Evolutionary conservation across 768 basidiomycete species (phyloP).

Genomic region (Amanita exitialis): DNA sequence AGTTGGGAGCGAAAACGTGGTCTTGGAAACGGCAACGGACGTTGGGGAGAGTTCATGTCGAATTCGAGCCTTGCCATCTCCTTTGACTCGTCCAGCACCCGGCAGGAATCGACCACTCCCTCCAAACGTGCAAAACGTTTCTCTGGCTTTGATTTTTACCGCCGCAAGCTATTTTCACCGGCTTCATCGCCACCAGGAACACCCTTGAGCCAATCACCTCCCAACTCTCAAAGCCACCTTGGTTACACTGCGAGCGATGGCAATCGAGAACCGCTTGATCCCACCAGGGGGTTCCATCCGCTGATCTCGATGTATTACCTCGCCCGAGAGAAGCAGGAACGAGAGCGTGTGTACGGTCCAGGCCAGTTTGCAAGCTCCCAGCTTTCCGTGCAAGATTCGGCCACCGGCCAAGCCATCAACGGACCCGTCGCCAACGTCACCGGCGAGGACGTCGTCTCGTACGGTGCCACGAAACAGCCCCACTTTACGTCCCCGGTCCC

Average conservation of each 20-base stretch:
- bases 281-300: constrained; percentile 89
- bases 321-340: constrained; percentile 89
- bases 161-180: constrained; percentile 77
- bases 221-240: constrained; percentile 47
- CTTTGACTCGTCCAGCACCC: constrained; percentile 36
- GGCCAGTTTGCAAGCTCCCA: constrained; percentile 93
- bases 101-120: constrained; percentile 30
- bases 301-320: constrained; percentile 95
- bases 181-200: constrained; percentile 33
- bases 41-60: constrained; percentile 51
- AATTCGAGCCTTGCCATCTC: constrained; percentile 65
- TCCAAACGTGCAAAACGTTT: constrained; percentile 76
- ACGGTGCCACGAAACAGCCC: constrained; percentile 13
- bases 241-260: constrained; percentile 35
- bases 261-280: constrained; percentile 55
- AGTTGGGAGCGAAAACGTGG: constrained; percentile 69
- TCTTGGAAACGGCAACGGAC: constrained; percentile 19
- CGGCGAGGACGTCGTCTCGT: background rate
- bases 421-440: constrained; percentile 1
- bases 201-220: constrained; percentile 42
- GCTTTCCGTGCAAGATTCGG: constrained; percentile 39
- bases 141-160: constrained; percentile 91
- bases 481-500: constrained; percentile 18
- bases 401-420: constrained; percentile 3
- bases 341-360: constrained; percentile 88